Evolutionary conservation across 225 moss, liverwort and hornwort genomes (phyloP), one percentile per base, ranked within the genome.

Genomic region (Physcomitrellopsis africana): DNA sequence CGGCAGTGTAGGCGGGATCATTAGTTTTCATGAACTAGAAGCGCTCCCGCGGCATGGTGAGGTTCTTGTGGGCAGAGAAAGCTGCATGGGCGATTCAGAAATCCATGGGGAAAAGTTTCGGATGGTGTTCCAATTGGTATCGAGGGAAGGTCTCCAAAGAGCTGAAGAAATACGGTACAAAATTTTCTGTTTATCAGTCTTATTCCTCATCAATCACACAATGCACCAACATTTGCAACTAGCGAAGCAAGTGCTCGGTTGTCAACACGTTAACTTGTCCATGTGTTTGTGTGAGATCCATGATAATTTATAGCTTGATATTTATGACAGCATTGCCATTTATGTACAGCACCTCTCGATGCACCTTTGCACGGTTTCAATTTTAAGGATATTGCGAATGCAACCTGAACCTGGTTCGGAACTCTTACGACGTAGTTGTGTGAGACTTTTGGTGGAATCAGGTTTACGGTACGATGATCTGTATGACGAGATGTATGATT

Each of bases 401-500:
- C 18, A 9, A n/a, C 43, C 32, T 4, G 32, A 3, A 13, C 41
- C 26, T 63, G 59, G 15, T 60, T 59, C 45, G 49, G 19, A 44
- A 29, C 13, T 74, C 24, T 43, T 3, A 29, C 47, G 46, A 66
- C 61, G n/a, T 70, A 19, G 10, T 75, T 60, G 54, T 67, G 42
- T 63, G 15, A 48, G n/a, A 47, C 10, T 44, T 32, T n/a, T 68
- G 51, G 19, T 46, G 20, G 26, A 56, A 44, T 69, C 18, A 97
- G 96, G 96, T 79, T 84, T 97, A 51, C 86, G 93, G n/a, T 90
- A 86, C 60, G 94, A 94, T 67, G 94, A 94, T 60, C 74, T 97
- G 5, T 92, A 89, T 72, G 97, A 94, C 52, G 91, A 94, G 69
- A 78, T 91, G 86, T 86, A 87, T 73, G 90, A 94, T 69, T 6